phyloP scores from a whole-genome alignment of 2,329 filamentous ascomycete genomes.

The Hymenoscyphus infarciens region DNA sequence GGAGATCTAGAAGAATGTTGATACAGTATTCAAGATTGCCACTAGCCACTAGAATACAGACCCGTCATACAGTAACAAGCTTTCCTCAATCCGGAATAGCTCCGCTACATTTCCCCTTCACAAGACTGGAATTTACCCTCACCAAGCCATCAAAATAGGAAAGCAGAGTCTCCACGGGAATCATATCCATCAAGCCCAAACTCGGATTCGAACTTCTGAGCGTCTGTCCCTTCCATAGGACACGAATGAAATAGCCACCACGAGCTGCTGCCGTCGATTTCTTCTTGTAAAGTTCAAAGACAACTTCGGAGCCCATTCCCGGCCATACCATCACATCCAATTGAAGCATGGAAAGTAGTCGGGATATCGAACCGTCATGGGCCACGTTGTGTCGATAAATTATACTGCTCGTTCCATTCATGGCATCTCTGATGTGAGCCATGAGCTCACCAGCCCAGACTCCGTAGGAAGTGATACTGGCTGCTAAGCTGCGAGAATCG shows the following conservation, averaged over 20 bases:
- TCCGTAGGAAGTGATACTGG: constrained; percentile 60
- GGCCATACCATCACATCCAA: constrained; percentile 78
- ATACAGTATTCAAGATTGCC: not conserved
- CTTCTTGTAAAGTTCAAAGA: constrained; percentile 68
- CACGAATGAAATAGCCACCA: constrained; percentile 53
- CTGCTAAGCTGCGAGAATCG: constrained; percentile 55
- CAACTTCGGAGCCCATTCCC: constrained; percentile 74
- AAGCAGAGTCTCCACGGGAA: constrained; percentile 61
- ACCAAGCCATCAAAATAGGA: constrained; percentile 70
- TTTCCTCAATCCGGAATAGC: constrained; percentile 11
- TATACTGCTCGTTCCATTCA: constrained; percentile 42
- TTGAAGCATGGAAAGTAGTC: constrained; percentile 67
- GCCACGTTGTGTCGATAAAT: constrained; percentile 74
- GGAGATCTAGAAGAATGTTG: not conserved
- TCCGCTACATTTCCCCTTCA: constrained; percentile 39
- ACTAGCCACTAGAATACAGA: not conserved
- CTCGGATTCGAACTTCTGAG: constrained; percentile 64
- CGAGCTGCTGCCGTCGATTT: constrained; percentile 19
- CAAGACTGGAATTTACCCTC: constrained; percentile 47
- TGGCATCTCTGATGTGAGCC: constrained; percentile 55
- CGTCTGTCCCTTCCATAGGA: constrained; percentile 67
- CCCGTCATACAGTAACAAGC: not conserved
- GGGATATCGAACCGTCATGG: constrained; percentile 71
- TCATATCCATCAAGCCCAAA: constrained; percentile 68
- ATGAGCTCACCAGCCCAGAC: constrained; percentile 73